Evolutionary conservation across 768 basidiomycete species (phyloP).

Genomic region (Suillus clintonianus): DNA sequence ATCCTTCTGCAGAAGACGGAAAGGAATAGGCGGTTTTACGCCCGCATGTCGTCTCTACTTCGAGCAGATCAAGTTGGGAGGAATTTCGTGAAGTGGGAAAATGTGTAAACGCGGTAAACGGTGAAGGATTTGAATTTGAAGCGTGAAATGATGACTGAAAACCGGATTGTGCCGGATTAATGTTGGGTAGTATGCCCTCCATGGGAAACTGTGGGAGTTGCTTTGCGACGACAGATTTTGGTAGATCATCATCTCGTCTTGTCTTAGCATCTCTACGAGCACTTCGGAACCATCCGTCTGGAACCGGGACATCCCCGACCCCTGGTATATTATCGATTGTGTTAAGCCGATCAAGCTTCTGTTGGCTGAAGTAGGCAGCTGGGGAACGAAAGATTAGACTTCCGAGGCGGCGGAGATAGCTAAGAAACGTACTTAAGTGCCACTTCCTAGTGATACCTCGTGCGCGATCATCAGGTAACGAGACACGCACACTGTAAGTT

Average conservation of each 20-base stretch:
- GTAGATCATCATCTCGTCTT: constrained; percentile 41
- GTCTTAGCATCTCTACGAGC: constrained; percentile 67
- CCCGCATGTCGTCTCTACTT: constrained; percentile 16
- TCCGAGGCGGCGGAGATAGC: constrained; percentile 28
- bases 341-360: constrained; percentile 66
- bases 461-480: constrained; percentile 44
- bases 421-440: constrained; percentile 50
- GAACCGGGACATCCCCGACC: constrained; percentile 65
- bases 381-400: constrained; percentile 13
- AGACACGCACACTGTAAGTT: constrained; percentile 54
- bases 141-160: constrained; percentile 23
- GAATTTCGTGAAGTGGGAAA: constrained; percentile 33
- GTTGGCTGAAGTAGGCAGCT: constrained; percentile 88
- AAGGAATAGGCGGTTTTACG: constrained; percentile 33
- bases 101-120: constrained; percentile 27
- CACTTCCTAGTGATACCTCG: constrained; percentile 49
- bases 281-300: constrained; percentile 78
- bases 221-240: constrained; percentile 49
- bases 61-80: constrained; percentile 24
- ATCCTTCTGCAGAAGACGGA: constrained; percentile 26
- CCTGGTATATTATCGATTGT: constrained; percentile 72
- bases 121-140: constrained; percentile 15
- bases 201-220: constrained; percentile 34
- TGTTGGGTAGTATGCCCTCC: constrained; percentile 26
- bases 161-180: constrained; percentile 12